Conservation (phyloP, 805 yeast species). For the Ogataea dorogensis region DNA sequence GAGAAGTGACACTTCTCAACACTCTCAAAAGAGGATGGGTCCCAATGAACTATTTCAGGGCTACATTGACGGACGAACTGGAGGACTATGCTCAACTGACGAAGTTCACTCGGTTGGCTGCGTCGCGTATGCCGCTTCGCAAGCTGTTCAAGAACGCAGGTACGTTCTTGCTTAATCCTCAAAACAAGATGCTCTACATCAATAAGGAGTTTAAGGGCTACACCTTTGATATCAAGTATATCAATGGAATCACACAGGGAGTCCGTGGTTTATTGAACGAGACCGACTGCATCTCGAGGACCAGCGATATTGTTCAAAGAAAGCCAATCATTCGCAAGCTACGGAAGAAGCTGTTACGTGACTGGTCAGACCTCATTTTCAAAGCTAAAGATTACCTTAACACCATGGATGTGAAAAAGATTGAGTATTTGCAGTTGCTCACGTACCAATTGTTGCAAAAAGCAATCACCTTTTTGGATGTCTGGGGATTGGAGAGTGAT, state of each 20-base stretch:
- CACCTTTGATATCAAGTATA: conserved; percentile 54
- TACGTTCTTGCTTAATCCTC: conserved; percentile 62
- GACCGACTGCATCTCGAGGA: conserved; percentile 73
- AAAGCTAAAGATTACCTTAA: conserved; percentile 74
- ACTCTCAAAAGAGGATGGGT: conserved; percentile 76
- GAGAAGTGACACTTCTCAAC: conserved; percentile 72
- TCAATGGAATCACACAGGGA: conserved; percentile 72
- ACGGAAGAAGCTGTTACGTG: conserved; percentile 69
- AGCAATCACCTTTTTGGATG: conserved; percentile 59
- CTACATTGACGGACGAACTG: conserved; percentile 28
- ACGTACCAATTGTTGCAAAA: conserved; percentile 66
- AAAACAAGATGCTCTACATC: conserved; percentile 42
- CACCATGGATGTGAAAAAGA: conserved; percentile 54
- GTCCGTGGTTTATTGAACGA: conserved; percentile 60
- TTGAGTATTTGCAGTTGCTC: conserved; percentile 61
- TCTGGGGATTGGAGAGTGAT: conserved; percentile 69
- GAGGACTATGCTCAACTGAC: conserved; percentile 16
- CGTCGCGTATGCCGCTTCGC: conserved; percentile 50
- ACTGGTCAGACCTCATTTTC: conserved; percentile 76
- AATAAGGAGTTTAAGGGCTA: conserved; percentile 37
- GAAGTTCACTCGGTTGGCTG: conserved; percentile 32
- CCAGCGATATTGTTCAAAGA: conserved; percentile 64
- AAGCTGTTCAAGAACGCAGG: conserved; percentile 63
- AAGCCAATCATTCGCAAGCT: conserved; percentile 59
- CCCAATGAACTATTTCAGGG: conserved; percentile 74